phyloP scores from a whole-genome alignment of 306 rosid genomes.

The Acacia acuminata region DNA sequence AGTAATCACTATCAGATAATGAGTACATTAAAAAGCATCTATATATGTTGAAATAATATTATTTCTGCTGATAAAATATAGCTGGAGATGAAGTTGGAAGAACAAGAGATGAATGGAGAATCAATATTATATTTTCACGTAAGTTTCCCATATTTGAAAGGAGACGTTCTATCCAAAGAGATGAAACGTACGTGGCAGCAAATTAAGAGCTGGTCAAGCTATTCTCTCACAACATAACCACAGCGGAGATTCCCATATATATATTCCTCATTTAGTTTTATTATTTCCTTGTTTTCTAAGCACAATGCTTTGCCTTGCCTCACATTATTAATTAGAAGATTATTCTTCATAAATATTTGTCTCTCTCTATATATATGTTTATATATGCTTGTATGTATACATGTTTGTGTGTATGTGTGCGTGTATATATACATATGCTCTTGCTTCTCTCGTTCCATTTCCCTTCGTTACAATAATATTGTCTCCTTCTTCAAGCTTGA shows the following conservation, averaged over 20 bases:
- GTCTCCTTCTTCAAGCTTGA: constrained; percentile 14
- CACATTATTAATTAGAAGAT: neutral
- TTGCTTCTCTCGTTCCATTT: constrained; percentile 7
- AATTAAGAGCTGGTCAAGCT: neutral
- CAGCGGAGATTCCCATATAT: neutral
- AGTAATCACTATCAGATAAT: too few species aligned
- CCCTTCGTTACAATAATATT: neutral
- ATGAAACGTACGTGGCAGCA: neutral
- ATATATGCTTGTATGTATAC: too few species aligned
- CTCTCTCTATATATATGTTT: neutral
- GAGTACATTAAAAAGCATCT: neutral
- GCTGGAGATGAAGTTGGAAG: neutral
- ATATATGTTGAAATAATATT: neutral
- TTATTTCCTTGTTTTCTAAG: constrained; percentile 23
- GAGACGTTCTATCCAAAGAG: neutral
- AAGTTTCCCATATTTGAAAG: neutral
- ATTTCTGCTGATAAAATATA: neutral
- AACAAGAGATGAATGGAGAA: neutral
- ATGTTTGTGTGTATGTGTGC: neutral
- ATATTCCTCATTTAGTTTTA: neutral
- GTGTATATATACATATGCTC: neutral
- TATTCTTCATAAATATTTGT: neutral
- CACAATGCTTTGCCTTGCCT: constrained; percentile 2
- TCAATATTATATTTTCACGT: neutral
- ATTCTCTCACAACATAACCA: neutral